These are phyloP conservation scores for Porphyrellus cyaneotinctus DNA, from an alignment of 768 basidiomycete genomes.

Conservation along the genomic window DNA sequence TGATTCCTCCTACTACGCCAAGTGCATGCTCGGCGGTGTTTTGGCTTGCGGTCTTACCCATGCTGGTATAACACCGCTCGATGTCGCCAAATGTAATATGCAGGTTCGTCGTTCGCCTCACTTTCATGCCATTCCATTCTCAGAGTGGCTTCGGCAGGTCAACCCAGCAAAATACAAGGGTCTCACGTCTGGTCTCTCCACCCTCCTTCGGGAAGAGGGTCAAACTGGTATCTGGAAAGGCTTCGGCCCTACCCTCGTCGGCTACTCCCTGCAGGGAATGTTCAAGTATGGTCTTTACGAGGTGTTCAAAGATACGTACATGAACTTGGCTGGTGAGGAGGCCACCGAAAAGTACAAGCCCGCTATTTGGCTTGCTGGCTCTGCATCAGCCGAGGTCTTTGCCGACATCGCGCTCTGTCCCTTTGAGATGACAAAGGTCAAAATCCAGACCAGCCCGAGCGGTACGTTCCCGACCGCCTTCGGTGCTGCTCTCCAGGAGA, in stretches of 20 bases:
- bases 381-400: slow-evolving; percentile 92
- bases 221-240: slow-evolving; percentile 90
- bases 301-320: slow-evolving; percentile 90
- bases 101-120: slow-evolving; percentile 35
- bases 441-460: slow-evolving; percentile 72
- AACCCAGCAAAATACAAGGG: slow-evolving; percentile 73
- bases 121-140: not conserved
- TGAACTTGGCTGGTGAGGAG: slow-evolving; percentile 87
- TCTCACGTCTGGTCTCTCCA: slow-evolving; percentile 54
- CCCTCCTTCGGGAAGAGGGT: slow-evolving; percentile 77
- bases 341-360: slow-evolving; percentile 76
- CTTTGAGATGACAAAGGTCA: slow-evolving; percentile 90
- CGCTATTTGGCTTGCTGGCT: slow-evolving; percentile 89
- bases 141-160: slow-evolving; percentile 44
- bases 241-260: slow-evolving; percentile 87
- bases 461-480: slow-evolving; percentile 80
- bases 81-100: slow-evolving; percentile 91
- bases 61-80: slow-evolving; percentile 81
- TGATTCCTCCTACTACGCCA: slow-evolving; percentile 71
- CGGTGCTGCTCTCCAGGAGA: slow-evolving; percentile 63
- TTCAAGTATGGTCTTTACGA: slow-evolving; percentile 99
- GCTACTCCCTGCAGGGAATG: slow-evolving; percentile 94
- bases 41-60: slow-evolving; percentile 88
- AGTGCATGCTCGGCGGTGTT: slow-evolving; percentile 84
- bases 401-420: slow-evolving; percentile 96